Conservation (phyloP, 768 basidiomycete genomes). For the Terana coerulea region DNA sequence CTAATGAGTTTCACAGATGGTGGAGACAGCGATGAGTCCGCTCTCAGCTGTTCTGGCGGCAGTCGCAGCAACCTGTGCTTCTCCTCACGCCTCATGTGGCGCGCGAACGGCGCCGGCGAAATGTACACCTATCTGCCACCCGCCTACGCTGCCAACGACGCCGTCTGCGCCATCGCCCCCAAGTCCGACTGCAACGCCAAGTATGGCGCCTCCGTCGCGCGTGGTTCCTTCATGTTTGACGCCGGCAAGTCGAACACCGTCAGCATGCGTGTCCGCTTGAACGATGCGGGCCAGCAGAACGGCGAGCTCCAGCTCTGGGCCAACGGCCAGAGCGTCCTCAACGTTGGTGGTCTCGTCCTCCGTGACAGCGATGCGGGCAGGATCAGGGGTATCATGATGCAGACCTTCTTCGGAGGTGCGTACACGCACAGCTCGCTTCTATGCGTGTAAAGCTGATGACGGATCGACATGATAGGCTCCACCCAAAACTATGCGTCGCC, state of each 20-base stretch:
- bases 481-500: constrained; percentile 51
- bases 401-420: constrained; percentile 75
- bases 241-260: constrained; percentile 6
- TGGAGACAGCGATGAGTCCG: constrained; percentile 43
- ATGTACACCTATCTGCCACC: constrained; percentile 68
- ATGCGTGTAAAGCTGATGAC: background rate
- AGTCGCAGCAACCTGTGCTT: constrained; percentile 54
- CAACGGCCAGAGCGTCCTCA: constrained; percentile 62
- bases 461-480: constrained; percentile 32
- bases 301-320: constrained; percentile 70
- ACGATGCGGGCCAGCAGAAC: constrained; percentile 64
- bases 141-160: constrained; percentile 42
- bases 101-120: constrained; percentile 54
- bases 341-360: constrained; percentile 51
- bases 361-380: constrained; percentile 43
- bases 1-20: constrained; percentile 40
- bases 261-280: constrained; percentile 65
- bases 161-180: constrained; percentile 43
- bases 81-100: constrained; percentile 71
- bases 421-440: too few relatives aligned
- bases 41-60: constrained; percentile 62
- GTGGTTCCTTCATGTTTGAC: constrained; percentile 48
- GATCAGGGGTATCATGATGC: constrained; percentile 66
- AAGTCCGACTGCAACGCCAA: constrained; percentile 49
- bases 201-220: constrained; percentile 65